Base-by-base conservation (phyloP, 2,329 filamentous ascomycete species). In the Apiospora saccharicola region DNA sequence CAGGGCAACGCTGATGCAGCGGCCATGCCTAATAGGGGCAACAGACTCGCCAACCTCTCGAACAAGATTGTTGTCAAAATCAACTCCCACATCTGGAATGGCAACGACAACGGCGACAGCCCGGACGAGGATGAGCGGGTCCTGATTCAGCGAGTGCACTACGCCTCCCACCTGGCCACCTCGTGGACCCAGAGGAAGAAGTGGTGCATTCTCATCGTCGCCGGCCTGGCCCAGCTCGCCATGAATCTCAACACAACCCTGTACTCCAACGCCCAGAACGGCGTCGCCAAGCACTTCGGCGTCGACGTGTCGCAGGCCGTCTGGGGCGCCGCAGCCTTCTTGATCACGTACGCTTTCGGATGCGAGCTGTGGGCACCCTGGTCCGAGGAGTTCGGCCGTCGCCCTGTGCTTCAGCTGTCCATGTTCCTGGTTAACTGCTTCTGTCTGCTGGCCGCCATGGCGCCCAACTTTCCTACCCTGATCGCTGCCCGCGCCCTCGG, bases 341-440 rank as follows among this genome's bases (percentile, higher is more conserved):
- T 96, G 53, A 88, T 96, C 61, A 81, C 91, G 1, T 96, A 96
- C 80, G 93, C 93, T 24, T 95, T 96, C 80, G 93, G 93, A 37
- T 96, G 94, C 80, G 94, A 96, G 82, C 86, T 95, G 0, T 96
- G 94, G 93, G 93, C 94, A 0, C 93, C 93, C 0, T 96, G 93
- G 92, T 92, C 89, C 64, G 94, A 96, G 80, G 94, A 96, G 78
- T 86, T 94, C 68, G 94, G 94, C n/a, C 89, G 94, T 68, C 92
- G 90, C 85, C 90, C 89, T 1, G 88, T 96, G 71, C 85, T 95
- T 37, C 93, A 95, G 85, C 82, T 87, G 30, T 93, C 90, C 49
- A 82, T 95, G 72, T 87, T 91, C 74, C 84, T 95, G 19, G 93
- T 96, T 80, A 95, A 95, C 76, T 81, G 94, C 72, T 95, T 88